Conservation (phyloP, 2,329 filamentous ascomycete genomes). For the Fusarium redolens region DNA sequence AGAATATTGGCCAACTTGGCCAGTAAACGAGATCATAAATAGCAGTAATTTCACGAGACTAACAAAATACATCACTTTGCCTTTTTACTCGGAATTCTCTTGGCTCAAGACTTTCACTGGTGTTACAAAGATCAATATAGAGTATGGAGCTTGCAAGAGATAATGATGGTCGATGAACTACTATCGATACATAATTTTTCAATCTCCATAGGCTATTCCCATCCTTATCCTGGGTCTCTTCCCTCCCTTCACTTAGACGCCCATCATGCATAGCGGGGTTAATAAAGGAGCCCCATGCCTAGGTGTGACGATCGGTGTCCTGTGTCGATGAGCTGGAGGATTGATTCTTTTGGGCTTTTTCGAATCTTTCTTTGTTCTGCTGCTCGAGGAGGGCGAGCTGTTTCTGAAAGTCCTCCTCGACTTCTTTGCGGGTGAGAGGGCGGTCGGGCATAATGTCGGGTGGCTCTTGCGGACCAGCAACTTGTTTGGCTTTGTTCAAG, state of each 20-base stretch:
- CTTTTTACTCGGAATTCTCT: neutral
- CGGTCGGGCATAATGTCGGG: neutral
- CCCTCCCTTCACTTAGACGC: neutral
- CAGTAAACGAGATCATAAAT: neutral
- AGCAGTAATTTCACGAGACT: neutral
- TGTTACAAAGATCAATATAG: neutral
- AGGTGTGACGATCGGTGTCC: neutral
- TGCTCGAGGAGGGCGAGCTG: neutral
- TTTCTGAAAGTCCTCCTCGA: neutral
- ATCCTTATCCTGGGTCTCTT: neutral
- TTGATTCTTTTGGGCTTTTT: too few species aligned
- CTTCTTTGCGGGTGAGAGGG: neutral
- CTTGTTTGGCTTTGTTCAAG: neutral
- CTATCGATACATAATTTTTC: neutral
- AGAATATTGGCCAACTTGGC: neutral
- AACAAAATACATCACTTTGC: too few species aligned
- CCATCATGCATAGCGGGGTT: neutral
- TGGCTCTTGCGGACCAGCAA: neutral
- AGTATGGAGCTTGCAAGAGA: neutral
- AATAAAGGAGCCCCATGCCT: neutral
- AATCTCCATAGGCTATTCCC: neutral
- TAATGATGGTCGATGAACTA: too few species aligned
- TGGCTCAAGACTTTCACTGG: too few species aligned
- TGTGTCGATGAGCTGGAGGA: neutral
- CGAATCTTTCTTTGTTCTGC: neutral